Base-by-base conservation (phyloP, 345 rosid genomes). In the Salix suchowensis region DNA sequence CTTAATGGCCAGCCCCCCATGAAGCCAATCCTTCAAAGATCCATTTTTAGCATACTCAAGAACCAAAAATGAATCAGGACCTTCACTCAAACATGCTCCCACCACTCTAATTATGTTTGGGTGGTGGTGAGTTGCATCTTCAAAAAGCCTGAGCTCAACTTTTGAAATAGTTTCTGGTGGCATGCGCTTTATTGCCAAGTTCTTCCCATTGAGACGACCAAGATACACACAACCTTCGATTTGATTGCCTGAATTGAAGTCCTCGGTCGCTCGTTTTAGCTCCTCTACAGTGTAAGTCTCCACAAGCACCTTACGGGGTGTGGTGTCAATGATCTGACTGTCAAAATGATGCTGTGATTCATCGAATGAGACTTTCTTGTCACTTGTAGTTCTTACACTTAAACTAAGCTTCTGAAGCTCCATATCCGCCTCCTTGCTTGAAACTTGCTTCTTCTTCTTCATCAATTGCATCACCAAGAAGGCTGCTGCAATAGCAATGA, bases 11-110 rank as follows among this genome's bases (percentile, higher is more conserved):
- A 94, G 84, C 58, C 97, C 97, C 21, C 97, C 91, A 54, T 92
- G 98, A 62, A 94, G 78, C 98, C 98, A 94, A 13, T 94, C 98
- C 84, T 88, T 91, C 62, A 94, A 79, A 13, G 97, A 91, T 19
- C 97, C 98, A 52, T 94, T 94, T 85, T 85, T 88, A 0, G 94
- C 98, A 40, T 89, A 91, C 85, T 94, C 98, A 39, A 89, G 89
- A 18, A 92, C 92, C 26, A 92, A 72, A 79, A 77, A 91, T 30
- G 91, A 85, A 36, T 69, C 79, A 54, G 83, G 74, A 10, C 76
- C 82, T 24, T 88, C 91, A 30, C 76, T 82, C 42, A 83, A 76
- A 82, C 95, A 90, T 16, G 89, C 86, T 67, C 97, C 98, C 74
- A 91, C 68, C 73, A 93, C 86, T 82, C 88, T 90, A 15, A 94